Base-by-base conservation (phyloP, 768 basidiomycete genomes). In the Cubamyces sp. region DNA sequence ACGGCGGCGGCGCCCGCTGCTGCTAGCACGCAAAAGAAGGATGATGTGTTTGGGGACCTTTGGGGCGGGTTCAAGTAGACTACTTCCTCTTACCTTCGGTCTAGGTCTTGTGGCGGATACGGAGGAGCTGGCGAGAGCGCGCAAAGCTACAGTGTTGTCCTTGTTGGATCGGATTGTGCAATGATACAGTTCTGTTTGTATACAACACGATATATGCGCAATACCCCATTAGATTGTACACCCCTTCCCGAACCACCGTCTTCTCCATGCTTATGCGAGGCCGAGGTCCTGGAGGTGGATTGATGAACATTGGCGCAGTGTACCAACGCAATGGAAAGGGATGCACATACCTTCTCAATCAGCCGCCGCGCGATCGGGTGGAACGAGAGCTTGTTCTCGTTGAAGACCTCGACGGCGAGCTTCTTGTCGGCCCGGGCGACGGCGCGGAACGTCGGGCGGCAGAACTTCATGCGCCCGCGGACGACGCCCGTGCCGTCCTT, bases 391-490 rank as follows among this genome's bases (percentile, higher is more conserved):
- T 83, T 84, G 54, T 79, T 71, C 42, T 69, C 75, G 40, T 68
- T 69, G 72, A 85, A 93, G 30, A 75, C 78, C 34, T 75, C 66
- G 48, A 79, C 71, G 3, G 91, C 88, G 28, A 91, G 73, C 39
- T 69, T 68, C 49, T 71, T 68, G 68, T 92, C 77, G 21, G 87
- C 86, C 60, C 79, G 79, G 30, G 70, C 74, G 19, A 86, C 81
- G 0, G 77, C 83, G 39, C 83, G 75, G 69, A 92, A 86, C 5
- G 84, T 75, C 0, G 89, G 87, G 49, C 91, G 75, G 73, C 91
- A 92, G 76, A 92, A 92, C 71, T 93, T 92, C 91, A 92, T 92
- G 37, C 91, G 79, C 12, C 91, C 91, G 68, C 90, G 88, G 58
- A 93, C 76, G 26, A 83, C 75, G 0, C 83, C 86, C 25, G 80